Base-by-base conservation (phyloP, 441 rosid genomes). In the Isatis lusitanica region DNA sequence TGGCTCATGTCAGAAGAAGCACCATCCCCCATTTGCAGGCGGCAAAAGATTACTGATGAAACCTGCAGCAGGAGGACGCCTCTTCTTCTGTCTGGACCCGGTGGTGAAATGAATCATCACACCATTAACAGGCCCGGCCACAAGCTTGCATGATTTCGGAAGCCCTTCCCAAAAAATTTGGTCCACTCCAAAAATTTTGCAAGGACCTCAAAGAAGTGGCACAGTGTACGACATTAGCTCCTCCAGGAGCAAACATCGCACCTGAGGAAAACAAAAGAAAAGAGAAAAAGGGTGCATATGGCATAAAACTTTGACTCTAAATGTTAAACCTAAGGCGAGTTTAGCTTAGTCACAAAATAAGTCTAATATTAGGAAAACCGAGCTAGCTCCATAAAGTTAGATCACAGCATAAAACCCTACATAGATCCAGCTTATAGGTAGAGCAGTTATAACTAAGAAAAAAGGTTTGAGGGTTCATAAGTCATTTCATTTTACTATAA, bases 191-290 rank as follows among this genome's bases (percentile, higher is more conserved):
- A 85, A 87, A 66, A 79, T 74, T 76, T 84, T 80, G 91, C 93
- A 84, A 85, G 79, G 85, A 85, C 94, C 87, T 84, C 85, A 76
- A 79, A 81, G 87, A 86, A 94, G 83, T 85, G 83, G 87, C 90
- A 87, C 97, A 93, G 97, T 80, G 97, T 91, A 96, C 97, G 99
- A 96, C 94, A 93, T 96, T 93, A 83, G 97, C 99, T 91, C 99
- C 96, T 81, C 90, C 76, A 83, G 98, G 97, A 91, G 99, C 97
- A 86, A 96, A 96, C 89, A 93, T 96, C 99, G 99, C 98, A 91
- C 92, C 99, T 91, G 96, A 87, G 97, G 97, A 87, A 90, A 88
- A 93, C 90, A 87, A 82, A 51, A 50, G 7, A 86, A 47, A 16
- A 76, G 58, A 61, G 63, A 72, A 72, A 52, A 77, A 57, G 70